Base-by-base conservation (phyloP, 805 yeast genomes). In the Nakazawaea pomicola region DNA sequence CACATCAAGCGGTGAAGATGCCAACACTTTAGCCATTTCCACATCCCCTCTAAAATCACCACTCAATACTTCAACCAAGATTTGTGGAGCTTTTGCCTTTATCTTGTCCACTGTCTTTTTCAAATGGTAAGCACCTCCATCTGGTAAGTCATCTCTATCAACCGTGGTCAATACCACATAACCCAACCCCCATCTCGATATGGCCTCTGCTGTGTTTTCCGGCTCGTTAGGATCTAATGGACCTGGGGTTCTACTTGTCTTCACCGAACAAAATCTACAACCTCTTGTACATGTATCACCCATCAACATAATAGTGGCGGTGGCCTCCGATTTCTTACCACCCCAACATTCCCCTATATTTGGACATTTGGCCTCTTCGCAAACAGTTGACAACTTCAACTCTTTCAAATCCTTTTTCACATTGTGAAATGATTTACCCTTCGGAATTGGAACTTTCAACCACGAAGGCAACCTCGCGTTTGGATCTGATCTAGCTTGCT, bases 261-360 rank as follows among this genome's bases (percentile, higher is more conserved):
- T 93, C 35, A 93, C 99, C 1, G 96, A 86, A 61, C 99, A 93
- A 65, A 93, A 93, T 48, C 99, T 73, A 60, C 99, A 93, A n/a
- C 99, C 99, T 65, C 99, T 75, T 1, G 99, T 93, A 65, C 99
- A 93, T 0, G 99, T 93, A 55, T 93, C 99, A 47, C 99, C 99
- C 75, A 93, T 73, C 44, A 93, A 70, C 99, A 93, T 93, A 52
- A 93, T 93, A 2, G 99, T 93, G 5, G 96, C 96, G 6, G 96
- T 88, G 3, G 99, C 97, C 48, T 88, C 91, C 6, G 91, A 78
- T 60, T 90, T 83, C 54, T 81, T 78, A 23, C 99, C 99, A 42
- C 99, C 98, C 99, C 99, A 93, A 64, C 99, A 93, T 61, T 93
- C 99, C 39, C 98, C 96, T 47, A 93, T 93, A 60, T 93, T 93